phyloP scores from a whole-genome alignment of 345 rosid genomes.

The Balakata baccata region DNA sequence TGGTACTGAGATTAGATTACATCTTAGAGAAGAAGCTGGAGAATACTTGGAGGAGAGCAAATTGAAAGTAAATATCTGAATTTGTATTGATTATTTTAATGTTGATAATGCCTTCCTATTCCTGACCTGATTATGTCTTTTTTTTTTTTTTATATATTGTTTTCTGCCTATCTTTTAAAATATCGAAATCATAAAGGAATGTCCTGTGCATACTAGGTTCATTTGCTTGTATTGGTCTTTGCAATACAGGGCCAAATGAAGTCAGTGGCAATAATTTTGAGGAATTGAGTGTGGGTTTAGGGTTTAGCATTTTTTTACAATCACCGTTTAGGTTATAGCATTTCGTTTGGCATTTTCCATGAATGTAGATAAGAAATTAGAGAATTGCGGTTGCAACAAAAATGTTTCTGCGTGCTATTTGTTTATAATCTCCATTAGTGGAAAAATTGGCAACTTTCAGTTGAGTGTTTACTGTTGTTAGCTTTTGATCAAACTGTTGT shows the following conservation, averaged over 20 bases:
- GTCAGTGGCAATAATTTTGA: too few species aligned
- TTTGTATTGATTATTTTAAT: background rate
- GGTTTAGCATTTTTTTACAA: background rate
- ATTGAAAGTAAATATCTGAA: conserved; percentile 55
- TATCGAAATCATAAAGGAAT: too few species aligned
- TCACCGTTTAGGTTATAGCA: too few species aligned
- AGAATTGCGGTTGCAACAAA: background rate
- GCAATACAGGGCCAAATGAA: too few species aligned
- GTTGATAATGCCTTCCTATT: background rate
- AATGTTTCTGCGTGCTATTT: background rate
- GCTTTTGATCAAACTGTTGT: background rate
- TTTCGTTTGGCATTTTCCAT: background rate
- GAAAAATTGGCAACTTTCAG: background rate
- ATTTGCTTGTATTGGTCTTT: too few species aligned
- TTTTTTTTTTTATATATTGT: background rate
- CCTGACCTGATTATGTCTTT: background rate
- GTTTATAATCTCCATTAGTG: background rate
- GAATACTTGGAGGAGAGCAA: conserved; percentile 92
- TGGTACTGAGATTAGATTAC: conserved; percentile 94
- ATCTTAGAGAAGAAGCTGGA: conserved; percentile 94
- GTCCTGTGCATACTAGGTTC: too few species aligned
- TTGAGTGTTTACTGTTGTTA: background rate
- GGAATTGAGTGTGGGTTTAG: too few species aligned
- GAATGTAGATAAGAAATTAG: background rate
- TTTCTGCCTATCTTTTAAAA: background rate